A percentile compares a stretch with the other conserved stretches of the same genome.
Conservation (phyloP, 2,329 filamentous ascomycete genomes). For the Stylonectria norvegica region DNA sequence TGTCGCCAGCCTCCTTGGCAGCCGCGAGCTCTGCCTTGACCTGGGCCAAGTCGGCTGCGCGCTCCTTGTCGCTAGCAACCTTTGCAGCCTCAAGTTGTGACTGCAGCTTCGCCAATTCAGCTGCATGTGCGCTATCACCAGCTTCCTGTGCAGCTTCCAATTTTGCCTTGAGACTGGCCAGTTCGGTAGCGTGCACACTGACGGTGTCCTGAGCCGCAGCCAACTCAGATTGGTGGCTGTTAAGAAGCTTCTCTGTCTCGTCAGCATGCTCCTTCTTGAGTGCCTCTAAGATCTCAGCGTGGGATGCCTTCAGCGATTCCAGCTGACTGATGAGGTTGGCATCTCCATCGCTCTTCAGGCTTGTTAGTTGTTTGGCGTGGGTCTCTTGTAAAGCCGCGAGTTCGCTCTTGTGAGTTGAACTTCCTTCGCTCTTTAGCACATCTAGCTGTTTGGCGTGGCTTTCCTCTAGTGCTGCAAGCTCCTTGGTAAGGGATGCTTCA, state of each 20-base stretch:
- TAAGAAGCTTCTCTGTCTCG: neutral
- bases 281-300: slow-evolving; percentile 34
- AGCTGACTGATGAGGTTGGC: slow-evolving; percentile 36
- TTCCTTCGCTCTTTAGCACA: slow-evolving; percentile 36
- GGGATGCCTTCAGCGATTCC: slow-evolving; percentile 37
- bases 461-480: slow-evolving; percentile 42
- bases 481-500: slow-evolving; percentile 36
- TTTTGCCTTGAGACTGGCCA: slow-evolving; percentile 2
- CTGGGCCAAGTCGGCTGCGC: neutral
- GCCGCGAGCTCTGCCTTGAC: neutral
- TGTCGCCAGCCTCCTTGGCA: neutral
- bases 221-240: neutral
- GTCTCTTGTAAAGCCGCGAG: slow-evolving; percentile 45
- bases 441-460: slow-evolving; percentile 44
- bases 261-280: slow-evolving; percentile 21
- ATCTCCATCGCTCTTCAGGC: slow-evolving; percentile 33
- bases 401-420: slow-evolving; percentile 31
- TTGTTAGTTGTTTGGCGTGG: slow-evolving; percentile 49
- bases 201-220: neutral
- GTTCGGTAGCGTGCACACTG: neutral
- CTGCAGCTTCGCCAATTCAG: slow-evolving; percentile 4
- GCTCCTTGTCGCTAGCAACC: neutral
- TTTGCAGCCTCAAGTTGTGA: neutral
- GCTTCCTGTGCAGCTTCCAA: slow-evolving; percentile 23
- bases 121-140: neutral